Percentiles rank a stretch among this genome's conserved stretches.
Evolutionary conservation across 2,329 filamentous ascomycete species (phyloP).

Genomic region (Apiospora arundinis): DNA sequence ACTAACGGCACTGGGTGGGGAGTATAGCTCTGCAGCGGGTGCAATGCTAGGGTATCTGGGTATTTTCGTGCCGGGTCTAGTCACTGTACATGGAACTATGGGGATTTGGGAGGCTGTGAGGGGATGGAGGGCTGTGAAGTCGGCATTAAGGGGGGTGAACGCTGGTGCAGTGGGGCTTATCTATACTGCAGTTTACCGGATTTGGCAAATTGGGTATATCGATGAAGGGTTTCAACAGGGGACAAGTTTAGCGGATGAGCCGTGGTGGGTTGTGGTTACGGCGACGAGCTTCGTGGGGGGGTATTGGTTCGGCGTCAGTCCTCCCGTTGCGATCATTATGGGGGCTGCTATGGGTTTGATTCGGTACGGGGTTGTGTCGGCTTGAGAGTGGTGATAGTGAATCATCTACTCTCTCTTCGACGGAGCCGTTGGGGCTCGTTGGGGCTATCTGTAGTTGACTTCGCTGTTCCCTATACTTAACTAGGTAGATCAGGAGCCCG

Average conservation of each 20-base stretch:
- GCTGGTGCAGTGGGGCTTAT: too few species aligned
- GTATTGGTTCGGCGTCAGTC: too few species aligned
- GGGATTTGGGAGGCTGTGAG: conserved; percentile 63
- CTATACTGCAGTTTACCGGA: conserved; percentile 66
- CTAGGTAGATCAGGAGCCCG: too few species aligned
- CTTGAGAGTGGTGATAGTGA: too few species aligned
- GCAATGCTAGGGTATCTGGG: conserved; percentile 58
- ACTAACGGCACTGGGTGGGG: conserved; percentile 53
- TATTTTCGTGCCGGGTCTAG: conserved; percentile 59
- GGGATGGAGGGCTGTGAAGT: conserved; percentile 52
- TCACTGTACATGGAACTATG: conserved; percentile 57
- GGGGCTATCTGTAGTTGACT: too few species aligned
- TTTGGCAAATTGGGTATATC: conserved; percentile 68
- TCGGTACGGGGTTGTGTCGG: too few species aligned
- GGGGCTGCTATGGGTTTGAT: too few species aligned
- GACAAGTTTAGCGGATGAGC: conserved; percentile 61
- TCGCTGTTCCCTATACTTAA: too few species aligned
- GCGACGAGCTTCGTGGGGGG: conserved; percentile 46
- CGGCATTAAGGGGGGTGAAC: too few species aligned
- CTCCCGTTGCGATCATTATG: too few species aligned
- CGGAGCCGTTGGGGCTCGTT: too few species aligned
- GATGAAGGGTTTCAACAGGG: conserved; percentile 55
- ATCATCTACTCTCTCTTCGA: too few species aligned
- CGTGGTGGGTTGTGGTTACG: conserved; percentile 70
- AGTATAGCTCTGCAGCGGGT: conserved; percentile 48